phyloP scores from a whole-genome alignment of 805 yeast genomes.

The Saccharomyces eubayanus region DNA sequence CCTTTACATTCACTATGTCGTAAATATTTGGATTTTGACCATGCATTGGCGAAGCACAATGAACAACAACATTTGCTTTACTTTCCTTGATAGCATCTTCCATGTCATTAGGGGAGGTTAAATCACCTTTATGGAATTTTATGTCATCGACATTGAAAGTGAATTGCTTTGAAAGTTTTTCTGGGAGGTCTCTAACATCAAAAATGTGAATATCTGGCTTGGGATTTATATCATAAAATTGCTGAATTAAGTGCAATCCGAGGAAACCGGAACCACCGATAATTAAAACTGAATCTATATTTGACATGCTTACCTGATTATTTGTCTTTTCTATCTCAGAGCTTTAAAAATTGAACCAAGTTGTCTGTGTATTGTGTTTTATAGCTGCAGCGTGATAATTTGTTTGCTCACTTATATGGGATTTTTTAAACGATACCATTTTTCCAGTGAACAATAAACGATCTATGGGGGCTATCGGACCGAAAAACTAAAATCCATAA shows the following conservation, averaged over 20 bases:
- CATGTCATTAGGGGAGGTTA: conserved; percentile 68
- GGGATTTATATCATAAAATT: conserved; percentile 59
- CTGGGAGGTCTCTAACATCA: conserved; percentile 85
- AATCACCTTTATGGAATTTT: conserved; percentile 67
- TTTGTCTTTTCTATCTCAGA: neutral
- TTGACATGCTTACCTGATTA: conserved; percentile 8
- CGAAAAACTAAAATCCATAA: neutral
- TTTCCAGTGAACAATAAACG: neutral
- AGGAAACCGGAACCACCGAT: conserved; percentile 96
- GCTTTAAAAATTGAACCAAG: neutral
- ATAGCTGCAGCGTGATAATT: neutral
- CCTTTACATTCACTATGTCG: conserved; percentile 82
- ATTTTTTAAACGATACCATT: neutral
- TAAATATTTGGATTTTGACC: conserved; percentile 77
- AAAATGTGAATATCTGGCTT: conserved; percentile 74
- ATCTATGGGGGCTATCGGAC: neutral
- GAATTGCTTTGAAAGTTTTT: conserved; percentile 57
- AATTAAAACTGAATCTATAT: conserved; percentile 46
- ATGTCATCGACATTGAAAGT: conserved; percentile 58
- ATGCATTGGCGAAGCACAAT: conserved; percentile 94
- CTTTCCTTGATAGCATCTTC: conserved; percentile 48
- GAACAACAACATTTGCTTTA: conserved; percentile 72
- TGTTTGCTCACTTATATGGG: neutral
- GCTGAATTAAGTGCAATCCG: conserved; percentile 85
- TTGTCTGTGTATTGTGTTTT: neutral